Base-by-base conservation (phyloP, 148 eudicot genomes). In the Fagopyrum tataricum region DNA sequence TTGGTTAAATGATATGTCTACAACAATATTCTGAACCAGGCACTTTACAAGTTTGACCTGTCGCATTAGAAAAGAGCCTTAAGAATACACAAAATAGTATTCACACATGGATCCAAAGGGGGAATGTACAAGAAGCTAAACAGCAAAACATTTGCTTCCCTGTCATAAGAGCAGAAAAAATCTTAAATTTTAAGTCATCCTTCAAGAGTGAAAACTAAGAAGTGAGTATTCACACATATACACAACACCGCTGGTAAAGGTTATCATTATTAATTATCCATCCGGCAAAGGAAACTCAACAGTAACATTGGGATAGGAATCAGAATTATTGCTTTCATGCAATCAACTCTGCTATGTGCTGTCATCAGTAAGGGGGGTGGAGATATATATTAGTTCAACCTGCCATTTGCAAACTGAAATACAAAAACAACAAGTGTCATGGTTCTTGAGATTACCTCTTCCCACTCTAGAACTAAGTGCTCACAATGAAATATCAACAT, bases 41-140 rank as follows among this genome's bases (percentile, higher is more conserved):
- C 99, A 96, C 77, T 96, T 96, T 55, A 96, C 96, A 73, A 96
- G 81, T 81, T 92, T 96, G 74, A 96, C 99, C 99, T 96, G 99
- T 82, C 82, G 83, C 67, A 80, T 71, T 82, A 61, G 43, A 69
- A 24, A 69, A 69, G 37, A 69, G 72, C 51, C 68, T 62, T 62
- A 62, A 62, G 18, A 39, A 37, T 37, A 64, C 43, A 64, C 69
- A 64, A 64, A 26, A 15, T 64, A 37, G 18, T 64, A 64, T 64
- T 39, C 11, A 64, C 43, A 15, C 2, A 64, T 37, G 69, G 18
- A 64, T 39, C 69, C 39, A 23, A 31, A 4, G 26, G 26, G 12
- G 4, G 5, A n/a, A 53, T 9, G 13, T 9, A 61, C 7, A 42
- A 37, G n/a, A 8, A 64, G 61, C 24, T 12, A 18, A 77, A 74